These are phyloP conservation scores for Pezicula rhizophila DNA, from an alignment of 2,329 filamentous ascomycete genomes.

Conservation along the genomic window DNA sequence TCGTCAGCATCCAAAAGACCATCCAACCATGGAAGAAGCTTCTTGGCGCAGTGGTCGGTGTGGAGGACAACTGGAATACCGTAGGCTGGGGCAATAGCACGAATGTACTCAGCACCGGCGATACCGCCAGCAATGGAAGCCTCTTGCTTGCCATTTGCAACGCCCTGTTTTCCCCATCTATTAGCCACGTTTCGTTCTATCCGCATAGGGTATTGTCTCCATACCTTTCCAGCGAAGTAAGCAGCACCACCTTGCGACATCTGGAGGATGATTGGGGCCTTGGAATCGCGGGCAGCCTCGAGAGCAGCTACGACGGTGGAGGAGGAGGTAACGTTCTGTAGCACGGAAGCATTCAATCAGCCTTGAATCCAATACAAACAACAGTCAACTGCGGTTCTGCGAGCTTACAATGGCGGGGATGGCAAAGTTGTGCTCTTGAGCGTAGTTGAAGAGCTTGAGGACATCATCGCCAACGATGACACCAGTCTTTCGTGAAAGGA, in stretches of 20 bases:
- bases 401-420: slow-evolving; percentile 69
- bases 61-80: slow-evolving; percentile 88
- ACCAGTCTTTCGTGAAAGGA: slow-evolving; percentile 57
- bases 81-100: slow-evolving; percentile 78
- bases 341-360: slow-evolving; percentile 7
- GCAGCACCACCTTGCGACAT: slow-evolving; percentile 89
- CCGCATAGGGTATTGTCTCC: slow-evolving; percentile 5
- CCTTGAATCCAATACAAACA: neutral
- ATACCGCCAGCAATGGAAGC: slow-evolving; percentile 85
- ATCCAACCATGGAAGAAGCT: slow-evolving; percentile 96
- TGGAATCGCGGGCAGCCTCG: slow-evolving; percentile 89
- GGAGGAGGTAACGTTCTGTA: slow-evolving; percentile 82
- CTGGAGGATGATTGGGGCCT: slow-evolving; percentile 89
- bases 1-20: slow-evolving; percentile 94
- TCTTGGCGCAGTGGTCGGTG: slow-evolving; percentile 99
- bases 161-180: slow-evolving; percentile 44
- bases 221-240: slow-evolving; percentile 82
- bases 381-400: neutral
- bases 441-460: slow-evolving; percentile 76
- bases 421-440: slow-evolving; percentile 79
- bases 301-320: slow-evolving; percentile 81
- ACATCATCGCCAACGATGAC: slow-evolving; percentile 65
- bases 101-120: slow-evolving; percentile 90
- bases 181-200: slow-evolving; percentile 4
- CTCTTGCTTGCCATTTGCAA: slow-evolving; percentile 75